Base-by-base conservation (phyloP, 2,329 filamentous ascomycete genomes). In the Xylariaceae sp. region DNA sequence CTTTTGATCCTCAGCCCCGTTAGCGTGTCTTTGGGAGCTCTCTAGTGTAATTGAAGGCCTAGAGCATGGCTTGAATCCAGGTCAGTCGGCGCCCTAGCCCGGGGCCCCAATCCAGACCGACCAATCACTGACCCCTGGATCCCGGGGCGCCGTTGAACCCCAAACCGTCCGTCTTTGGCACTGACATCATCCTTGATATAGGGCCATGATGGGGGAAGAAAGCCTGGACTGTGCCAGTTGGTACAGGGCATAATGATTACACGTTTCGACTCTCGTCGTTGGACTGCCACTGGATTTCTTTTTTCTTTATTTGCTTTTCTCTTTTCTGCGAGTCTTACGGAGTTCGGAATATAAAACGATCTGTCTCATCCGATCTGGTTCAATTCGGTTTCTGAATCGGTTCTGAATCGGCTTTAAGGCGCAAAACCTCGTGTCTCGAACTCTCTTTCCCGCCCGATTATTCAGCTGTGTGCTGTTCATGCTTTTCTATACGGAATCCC, bases 11-110 rank as follows among this genome's bases (percentile, higher is more conserved):
- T 23, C 37, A 51, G 13, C 56, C 52, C 47, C 48, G 30, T 7
- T 42, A 42, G 37, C 37, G 9, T 49, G 6, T 23, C 17, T 39
- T 51, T 42, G 18, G 55, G 18, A 8, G 17, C 52, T 30, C 42
- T 34, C 23, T 44, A 5, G 42, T 30, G n/a, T 53, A 54, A 51
- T 51, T 51, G 49, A 51, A 51, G 49, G 49, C 50, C 39, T 52
- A 7, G 34, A 48, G 15, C 44, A 53, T 37, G 34, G 45, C 56
- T 51, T 49, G 15, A 55, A 47, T 52, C 42, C n/a, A 23, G 6
- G 15, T 18, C 30, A 45, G 13, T 47, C 37, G 42, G 34, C n/a
- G 7, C 17, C 15, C 52, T 47, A 23, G 39, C 35, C 44, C 50
- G 15, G 49, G 49, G 11, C 49, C 49, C 18, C 23, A 23, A 1